Conservation (phyloP, 1,284 basidiomycete genomes). For the Sphaerobolus stellatus region DNA sequence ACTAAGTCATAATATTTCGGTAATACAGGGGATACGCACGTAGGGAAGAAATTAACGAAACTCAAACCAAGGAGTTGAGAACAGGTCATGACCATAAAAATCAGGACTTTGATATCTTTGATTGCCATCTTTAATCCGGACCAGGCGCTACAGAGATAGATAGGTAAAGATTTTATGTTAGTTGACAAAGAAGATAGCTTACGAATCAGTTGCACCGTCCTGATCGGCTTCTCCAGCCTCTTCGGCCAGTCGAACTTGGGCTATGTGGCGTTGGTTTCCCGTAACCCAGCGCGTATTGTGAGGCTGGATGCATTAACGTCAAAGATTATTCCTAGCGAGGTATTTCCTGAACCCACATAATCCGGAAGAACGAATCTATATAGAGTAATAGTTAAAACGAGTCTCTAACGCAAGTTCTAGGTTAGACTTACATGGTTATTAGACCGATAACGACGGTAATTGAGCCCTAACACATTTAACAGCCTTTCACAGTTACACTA, state of each 20-base stretch:
- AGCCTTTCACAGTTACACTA: slow-evolving; percentile 4
- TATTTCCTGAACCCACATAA: slow-evolving; percentile 39
- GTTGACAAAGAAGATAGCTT: slow-evolving; percentile 22
- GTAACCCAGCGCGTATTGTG: slow-evolving; percentile 68
- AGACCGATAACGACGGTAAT: slow-evolving; percentile 34
- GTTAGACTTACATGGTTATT: slow-evolving; percentile 27
- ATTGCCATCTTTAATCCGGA: slow-evolving; percentile 58
- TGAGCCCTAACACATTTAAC: slow-evolving; percentile 23
- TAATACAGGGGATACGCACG: slow-evolving; percentile 37
- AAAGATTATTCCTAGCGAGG: neutral
- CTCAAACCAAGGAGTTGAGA: slow-evolving; percentile 60
- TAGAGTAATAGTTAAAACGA: slow-evolving; percentile 24
- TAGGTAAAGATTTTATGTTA: neutral
- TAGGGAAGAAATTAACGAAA: slow-evolving; percentile 75
- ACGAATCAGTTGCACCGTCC: slow-evolving; percentile 56
- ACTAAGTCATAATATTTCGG: neutral
- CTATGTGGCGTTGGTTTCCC: slow-evolving; percentile 57
- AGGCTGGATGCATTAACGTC: slow-evolving; percentile 39
- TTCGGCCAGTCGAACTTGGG: slow-evolving; percentile 70
- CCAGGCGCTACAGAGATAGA: slow-evolving; percentile 38
- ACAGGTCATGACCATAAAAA: slow-evolving; percentile 57
- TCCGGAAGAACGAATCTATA: slow-evolving; percentile 54
- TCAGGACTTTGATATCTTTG: slow-evolving; percentile 58
- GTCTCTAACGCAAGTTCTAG: too few relatives aligned
- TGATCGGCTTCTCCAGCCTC: slow-evolving; percentile 73